Base-by-base conservation (phyloP, 345 rosid species). In the Camelina neglecta region DNA sequence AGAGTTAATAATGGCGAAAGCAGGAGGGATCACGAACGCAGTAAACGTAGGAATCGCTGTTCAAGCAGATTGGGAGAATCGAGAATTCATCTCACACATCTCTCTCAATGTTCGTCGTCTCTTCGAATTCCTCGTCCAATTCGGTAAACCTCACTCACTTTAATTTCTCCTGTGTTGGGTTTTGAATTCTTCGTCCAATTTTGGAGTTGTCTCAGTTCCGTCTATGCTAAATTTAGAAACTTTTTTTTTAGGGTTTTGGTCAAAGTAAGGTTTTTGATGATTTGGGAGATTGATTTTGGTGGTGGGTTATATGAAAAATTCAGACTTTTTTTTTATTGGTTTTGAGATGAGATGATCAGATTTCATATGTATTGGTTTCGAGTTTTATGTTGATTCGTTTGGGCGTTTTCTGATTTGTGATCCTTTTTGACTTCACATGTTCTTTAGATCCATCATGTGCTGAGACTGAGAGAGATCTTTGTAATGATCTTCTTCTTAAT, bases 31-130 rank as follows among this genome's bases (percentile, higher is more conserved):
- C 50, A 93, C 98, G 31, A 93, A 96, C 83, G 98, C 98, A 5
- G 98, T 96, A 11, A 96, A 93, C 63, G 99, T 96, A n/a, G 99
- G 99, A 72, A 96, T 96, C 15, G 99, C 99, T 6, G 99, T 95
- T 38, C 99, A 95, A 81, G 96, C 99, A 2, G 99, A 95, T 80
- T 95, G 99, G 99, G 99, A 93, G 79, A 95, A 93, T 83, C 90
- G 99, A 61, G 98, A 96, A 69, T 96, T 96, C 70, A 93, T 96
- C 60, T 96, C 99, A 67, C 93, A 95, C 67, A 90, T 95, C 72
- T 90, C 98, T 76, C 99, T 93, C 81, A 93, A 93, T 76, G 93
- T 96, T 75, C 97, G 98, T 79, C 98, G 99, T 73, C 97, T 95
- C 81, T 93, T 95, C 78, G 98, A 95, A 29, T 95, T 95, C 86